phyloP scores from a whole-genome alignment of 768 basidiomycete species.

The Lentinula lateritia region DNA sequence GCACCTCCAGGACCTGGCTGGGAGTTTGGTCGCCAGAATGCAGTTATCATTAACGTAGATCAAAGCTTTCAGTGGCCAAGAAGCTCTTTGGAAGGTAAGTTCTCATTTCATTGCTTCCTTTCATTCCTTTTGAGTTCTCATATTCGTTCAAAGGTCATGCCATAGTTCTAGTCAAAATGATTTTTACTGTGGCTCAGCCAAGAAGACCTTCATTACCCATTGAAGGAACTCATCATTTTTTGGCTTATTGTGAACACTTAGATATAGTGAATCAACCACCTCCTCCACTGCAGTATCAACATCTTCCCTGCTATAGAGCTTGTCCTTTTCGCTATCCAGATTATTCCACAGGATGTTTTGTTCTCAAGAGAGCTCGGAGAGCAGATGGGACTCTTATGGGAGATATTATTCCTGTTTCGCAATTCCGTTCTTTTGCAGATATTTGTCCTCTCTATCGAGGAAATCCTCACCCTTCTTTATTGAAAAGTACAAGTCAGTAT shows the following conservation, averaged over 20 bases:
- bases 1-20: neutral
- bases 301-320: neutral
- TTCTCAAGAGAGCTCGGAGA: neutral
- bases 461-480: neutral
- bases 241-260: neutral
- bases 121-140: neutral
- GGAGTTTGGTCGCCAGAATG: neutral
- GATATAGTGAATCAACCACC: neutral
- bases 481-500: neutral
- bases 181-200: neutral
- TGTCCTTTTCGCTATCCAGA: neutral
- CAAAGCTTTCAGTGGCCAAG: neutral
- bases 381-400: neutral
- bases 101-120: neutral
- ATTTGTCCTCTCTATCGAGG: neutral
- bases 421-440: neutral
- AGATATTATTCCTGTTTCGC: neutral
- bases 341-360: neutral
- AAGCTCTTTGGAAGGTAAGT: neutral
- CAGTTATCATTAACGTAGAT: neutral
- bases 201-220: neutral
- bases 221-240: neutral
- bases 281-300: neutral
- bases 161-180: neutral
- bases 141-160: neutral